These are phyloP conservation scores for Thielaviopsis populi DNA, from an alignment of 2,329 filamentous ascomycete species.

Conservation along the genomic window DNA sequence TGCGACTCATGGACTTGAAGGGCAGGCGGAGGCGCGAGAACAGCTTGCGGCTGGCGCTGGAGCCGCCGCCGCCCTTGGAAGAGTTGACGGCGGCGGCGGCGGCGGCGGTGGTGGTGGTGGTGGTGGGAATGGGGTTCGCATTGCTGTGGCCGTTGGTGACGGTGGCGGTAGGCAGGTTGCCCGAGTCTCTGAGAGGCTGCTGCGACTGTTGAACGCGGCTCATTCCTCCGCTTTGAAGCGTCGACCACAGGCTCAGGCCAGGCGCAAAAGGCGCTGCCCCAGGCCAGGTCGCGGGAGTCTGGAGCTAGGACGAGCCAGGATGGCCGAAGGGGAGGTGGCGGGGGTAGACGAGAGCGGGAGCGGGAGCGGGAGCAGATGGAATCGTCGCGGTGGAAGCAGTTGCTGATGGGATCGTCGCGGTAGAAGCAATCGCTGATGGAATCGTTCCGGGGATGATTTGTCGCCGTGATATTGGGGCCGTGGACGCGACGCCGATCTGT, in stretches of 20 bases:
- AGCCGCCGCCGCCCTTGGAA: neutral
- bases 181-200: slow-evolving; percentile 14
- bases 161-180: neutral
- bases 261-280: slow-evolving; percentile 16
- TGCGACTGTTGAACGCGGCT: slow-evolving; percentile 12
- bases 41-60: slow-evolving; percentile 22
- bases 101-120: slow-evolving; percentile 1
- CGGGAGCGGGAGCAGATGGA: neutral
- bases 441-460: neutral
- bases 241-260: slow-evolving; percentile 15
- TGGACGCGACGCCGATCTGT: neutral
- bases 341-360: neutral
- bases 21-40: slow-evolving; percentile 39
- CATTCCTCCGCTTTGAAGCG: slow-evolving; percentile 13
- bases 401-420: neutral
- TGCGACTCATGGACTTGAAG: slow-evolving; percentile 39
- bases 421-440: neutral
- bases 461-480: neutral
- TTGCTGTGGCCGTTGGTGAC: neutral
- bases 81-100: neutral
- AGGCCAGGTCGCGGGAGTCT: slow-evolving; percentile 15
- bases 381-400: neutral
- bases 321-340: neutral
- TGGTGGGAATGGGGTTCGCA: neutral
- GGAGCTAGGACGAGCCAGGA: slow-evolving; percentile 3